Conservation (phyloP, 257 asterid genomes). For the Scutellaria baicalensis region DNA sequence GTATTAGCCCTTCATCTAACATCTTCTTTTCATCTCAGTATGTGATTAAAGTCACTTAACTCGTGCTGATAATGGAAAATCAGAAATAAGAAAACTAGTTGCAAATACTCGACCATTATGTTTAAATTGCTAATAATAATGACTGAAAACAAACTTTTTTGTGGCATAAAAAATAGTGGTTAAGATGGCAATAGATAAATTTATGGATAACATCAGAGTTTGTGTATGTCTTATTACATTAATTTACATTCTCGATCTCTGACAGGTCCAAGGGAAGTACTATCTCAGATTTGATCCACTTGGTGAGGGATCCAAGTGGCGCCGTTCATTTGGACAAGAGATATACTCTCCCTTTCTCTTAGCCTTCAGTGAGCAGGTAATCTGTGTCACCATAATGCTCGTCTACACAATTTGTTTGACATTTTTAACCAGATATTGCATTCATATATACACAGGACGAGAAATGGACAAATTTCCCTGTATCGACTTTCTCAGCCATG, state of each 20-base stretch:
- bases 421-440: not conserved
- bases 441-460: conserved; percentile 45
- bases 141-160: not conserved
- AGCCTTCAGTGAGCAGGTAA: conserved; percentile 84
- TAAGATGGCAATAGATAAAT: not conserved
- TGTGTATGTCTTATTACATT: not conserved
- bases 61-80: not conserved
- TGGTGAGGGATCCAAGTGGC: conserved; percentile 97
- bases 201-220: not conserved
- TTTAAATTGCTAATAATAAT: not conserved
- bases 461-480: conserved; percentile 39
- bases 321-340: conserved; percentile 88
- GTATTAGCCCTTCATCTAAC: no score
- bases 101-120: not conserved
- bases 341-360: conserved; percentile 89
- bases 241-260: not conserved
- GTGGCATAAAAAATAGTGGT: not conserved
- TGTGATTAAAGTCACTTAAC: not conserved
- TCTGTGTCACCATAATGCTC: not conserved
- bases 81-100: no score
- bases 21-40: no score
- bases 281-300: conserved; percentile 67
- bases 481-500: conserved; percentile 62
- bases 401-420: not conserved
- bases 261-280: conserved; percentile 81